phyloP scores from a whole-genome alignment of 345 rosid species.

The Linum tenue region DNA sequence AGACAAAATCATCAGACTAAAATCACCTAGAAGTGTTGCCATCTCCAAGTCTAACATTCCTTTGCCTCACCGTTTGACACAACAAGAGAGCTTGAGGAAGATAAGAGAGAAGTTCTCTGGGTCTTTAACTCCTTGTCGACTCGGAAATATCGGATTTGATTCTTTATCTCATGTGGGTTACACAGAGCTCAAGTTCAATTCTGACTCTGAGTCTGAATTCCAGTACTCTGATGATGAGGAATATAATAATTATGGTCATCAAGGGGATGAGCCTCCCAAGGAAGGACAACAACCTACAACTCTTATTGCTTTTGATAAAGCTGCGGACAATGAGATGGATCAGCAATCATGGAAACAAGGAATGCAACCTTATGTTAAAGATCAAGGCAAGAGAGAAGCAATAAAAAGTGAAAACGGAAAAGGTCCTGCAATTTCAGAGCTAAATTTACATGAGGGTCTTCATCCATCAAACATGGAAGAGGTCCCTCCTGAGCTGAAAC shows the following conservation, averaged over 20 bases:
- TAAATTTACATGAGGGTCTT: constrained; percentile 26
- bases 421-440: constrained; percentile 16
- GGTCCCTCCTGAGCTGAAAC: constrained; percentile 9
- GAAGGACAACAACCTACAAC: constrained; percentile 15
- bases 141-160: constrained; percentile 22
- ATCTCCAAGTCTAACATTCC: constrained; percentile 14
- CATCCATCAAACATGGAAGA: constrained; percentile 11
- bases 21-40: constrained; percentile 14
- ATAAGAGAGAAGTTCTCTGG: constrained; percentile 25
- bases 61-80: constrained; percentile 18
- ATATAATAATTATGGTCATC: constrained; percentile 11
- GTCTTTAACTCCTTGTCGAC: constrained; percentile 12
- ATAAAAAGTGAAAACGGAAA: constrained; percentile 5
- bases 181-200: constrained; percentile 15
- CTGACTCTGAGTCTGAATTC: constrained; percentile 18
- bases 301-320: constrained; percentile 19
- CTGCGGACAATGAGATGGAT: constrained; percentile 8
- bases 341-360: background rate
- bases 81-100: constrained; percentile 31
- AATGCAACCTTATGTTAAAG: constrained; percentile 13
- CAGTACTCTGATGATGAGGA: constrained; percentile 30
- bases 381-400: constrained; percentile 12
- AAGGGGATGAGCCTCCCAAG: constrained; percentile 13
- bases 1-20: constrained; percentile 27
- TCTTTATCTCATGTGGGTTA: constrained; percentile 14